A percentile compares a stretch with the other conserved stretches of the same genome.
phyloP scores from a whole-genome alignment of 2,329 filamentous ascomycete species.

The Cyphellophora attinorum region DNA sequence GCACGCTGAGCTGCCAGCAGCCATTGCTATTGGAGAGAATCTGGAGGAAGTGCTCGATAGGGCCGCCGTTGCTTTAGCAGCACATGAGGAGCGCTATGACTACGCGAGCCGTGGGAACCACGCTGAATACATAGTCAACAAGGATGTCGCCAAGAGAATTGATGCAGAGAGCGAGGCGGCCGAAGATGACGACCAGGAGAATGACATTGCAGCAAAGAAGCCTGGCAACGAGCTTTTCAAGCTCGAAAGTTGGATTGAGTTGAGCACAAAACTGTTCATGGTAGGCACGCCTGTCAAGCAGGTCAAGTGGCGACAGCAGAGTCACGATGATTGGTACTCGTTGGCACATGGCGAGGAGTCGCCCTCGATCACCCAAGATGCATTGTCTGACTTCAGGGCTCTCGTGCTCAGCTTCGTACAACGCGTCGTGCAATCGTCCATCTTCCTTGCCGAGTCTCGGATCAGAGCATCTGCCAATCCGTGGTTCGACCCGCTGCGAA shows the following conservation, averaged over 20 bases:
- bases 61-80: conserved; percentile 56
- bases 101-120: conserved; percentile 38
- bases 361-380: conserved; percentile 65
- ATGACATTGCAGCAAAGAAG: background rate
- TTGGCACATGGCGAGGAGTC: conserved; percentile 42
- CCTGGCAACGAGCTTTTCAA: conserved; percentile 48
- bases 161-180: conserved; percentile 23
- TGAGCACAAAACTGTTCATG: conserved; percentile 67
- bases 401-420: conserved; percentile 59
- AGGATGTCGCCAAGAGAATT: conserved; percentile 22
- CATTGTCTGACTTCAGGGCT: conserved; percentile 65
- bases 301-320: conserved; percentile 25
- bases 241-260: conserved; percentile 49
- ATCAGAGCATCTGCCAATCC: conserved; percentile 41
- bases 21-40: conserved; percentile 58
- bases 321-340: conserved; percentile 58
- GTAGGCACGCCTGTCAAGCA: conserved; percentile 47
- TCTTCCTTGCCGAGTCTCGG: conserved; percentile 63
- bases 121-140: conserved; percentile 52
- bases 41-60: conserved; percentile 59
- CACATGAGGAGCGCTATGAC: conserved; percentile 56
- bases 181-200: conserved; percentile 11
- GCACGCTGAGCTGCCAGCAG: conserved; percentile 56
- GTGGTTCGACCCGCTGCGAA: conserved; percentile 21
- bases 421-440: conserved; percentile 57